These are phyloP conservation scores for Suillus paluster DNA, from an alignment of 768 basidiomycete species.

Conservation along the genomic window DNA sequence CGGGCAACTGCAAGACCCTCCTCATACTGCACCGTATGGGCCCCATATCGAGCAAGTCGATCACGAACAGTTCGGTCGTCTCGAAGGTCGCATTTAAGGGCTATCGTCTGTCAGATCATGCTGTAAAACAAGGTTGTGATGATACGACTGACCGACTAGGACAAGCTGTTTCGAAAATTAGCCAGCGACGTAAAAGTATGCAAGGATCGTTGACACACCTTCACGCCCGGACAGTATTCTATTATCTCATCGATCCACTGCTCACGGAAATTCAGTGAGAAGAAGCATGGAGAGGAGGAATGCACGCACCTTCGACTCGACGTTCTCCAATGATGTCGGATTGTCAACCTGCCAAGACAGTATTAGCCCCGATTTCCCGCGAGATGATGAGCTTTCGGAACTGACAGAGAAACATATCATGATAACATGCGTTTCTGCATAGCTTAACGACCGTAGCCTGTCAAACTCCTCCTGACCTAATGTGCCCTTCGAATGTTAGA, in stretches of 20 bases:
- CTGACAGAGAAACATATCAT: conserved; percentile 95
- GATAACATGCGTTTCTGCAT: conserved; percentile 95
- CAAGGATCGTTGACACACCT: conserved; percentile 51
- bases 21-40: conserved; percentile 86
- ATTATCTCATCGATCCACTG: conserved; percentile 95
- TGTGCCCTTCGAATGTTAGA: conserved; percentile 38
- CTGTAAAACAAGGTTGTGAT: not conserved
- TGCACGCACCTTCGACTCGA: conserved; percentile 82
- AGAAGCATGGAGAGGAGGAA: not conserved
- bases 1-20: conserved; percentile 87
- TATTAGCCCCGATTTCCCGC: not conserved
- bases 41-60: conserved; percentile 69
- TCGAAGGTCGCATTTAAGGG: conserved; percentile 94
- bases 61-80: conserved; percentile 79
- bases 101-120: conserved; percentile 41
- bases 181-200: conserved; percentile 12
- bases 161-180: conserved; percentile 58
- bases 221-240: conserved; percentile 94
- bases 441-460: conserved; percentile 89
- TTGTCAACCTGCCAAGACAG: conserved; percentile 73
- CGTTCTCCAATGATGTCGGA: conserved; percentile 92
- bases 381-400: conserved; percentile 3
- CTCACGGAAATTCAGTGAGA: not conserved
- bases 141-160: conserved; percentile 73
- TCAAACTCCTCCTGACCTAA: conserved; percentile 97